Evolutionary conservation across 23 red algal genomes (phyloP), one percentile per base, ranked within the genome.

Genomic region (Gracilaria caudata): DNA sequence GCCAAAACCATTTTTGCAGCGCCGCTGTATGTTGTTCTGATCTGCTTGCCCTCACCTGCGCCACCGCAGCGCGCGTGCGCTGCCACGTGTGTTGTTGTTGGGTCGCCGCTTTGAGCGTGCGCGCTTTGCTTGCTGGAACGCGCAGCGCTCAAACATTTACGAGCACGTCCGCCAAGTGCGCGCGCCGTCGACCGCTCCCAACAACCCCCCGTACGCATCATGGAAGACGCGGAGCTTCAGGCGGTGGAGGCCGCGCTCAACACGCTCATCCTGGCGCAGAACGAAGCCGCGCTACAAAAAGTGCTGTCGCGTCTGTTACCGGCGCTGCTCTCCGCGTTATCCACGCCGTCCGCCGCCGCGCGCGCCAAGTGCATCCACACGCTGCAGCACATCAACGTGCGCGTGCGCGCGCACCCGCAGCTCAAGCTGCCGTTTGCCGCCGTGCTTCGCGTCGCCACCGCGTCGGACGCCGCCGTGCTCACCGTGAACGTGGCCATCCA

Each of bases 351-450:
- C 40, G 51, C 51, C 1, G n/a, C 81, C 12, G 90, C 90, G 24
- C 80, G 82, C 28, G 81, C 68, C 49, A 86, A 85, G 24, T 72
- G 80, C 75, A 72, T 93, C 4, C 41, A 78, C 5, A 43, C 90
- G n/a, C 90, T 93, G 26, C 80, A 84, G 32, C 90, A 93, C 63
- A 79, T 93, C 37, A 93, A 93, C 46, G 75, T 93, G 24, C 90
- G 90, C 58, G 39, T 86, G 12, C 80, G 80, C 33, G 47, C 90
- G 2, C 39, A 79, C 57, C 72, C 80, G 17, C 3, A 25, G 25
- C 55, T 93, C 53, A 16, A n/a, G 0, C 79, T 93, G 20, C 90
- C 90, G 20, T 86, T 86, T 43, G 37, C 19, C 0, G 47, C 35
- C 25, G 57, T 87, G 17, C 49, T 93, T 30, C 4, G 14, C 7